Conservation (phyloP, 805 yeast species). For the Candida maltosa region DNA sequence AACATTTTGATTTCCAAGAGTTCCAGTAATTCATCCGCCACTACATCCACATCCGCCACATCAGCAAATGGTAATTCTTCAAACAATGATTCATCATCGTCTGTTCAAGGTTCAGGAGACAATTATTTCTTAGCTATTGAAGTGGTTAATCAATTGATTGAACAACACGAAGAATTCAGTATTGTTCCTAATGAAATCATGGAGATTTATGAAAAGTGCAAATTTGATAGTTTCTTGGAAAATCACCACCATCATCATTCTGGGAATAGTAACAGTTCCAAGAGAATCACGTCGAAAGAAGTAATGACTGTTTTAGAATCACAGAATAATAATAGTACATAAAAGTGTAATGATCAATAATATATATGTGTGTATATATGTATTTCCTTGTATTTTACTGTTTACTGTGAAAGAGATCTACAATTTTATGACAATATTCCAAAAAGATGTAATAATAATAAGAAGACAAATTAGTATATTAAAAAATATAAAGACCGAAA, state of each 20-base stretch:
- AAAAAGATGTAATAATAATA: no score
- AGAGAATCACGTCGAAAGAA: no score
- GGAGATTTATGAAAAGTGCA: slow-evolving; percentile 46
- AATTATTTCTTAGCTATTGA: slow-evolving; percentile 87
- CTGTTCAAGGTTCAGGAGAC: slow-evolving; percentile 57
- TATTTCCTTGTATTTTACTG: neutral
- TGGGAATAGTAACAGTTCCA: no score
- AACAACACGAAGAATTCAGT: slow-evolving; percentile 74
- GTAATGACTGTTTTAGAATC: slow-evolving; percentile 9
- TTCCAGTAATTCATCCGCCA: no score
- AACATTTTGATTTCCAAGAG: slow-evolving; percentile 70
- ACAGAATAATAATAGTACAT: neutral
- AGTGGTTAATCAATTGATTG: slow-evolving; percentile 79
- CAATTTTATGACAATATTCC: no score
- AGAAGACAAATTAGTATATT: no score
- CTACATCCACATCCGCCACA: no score
- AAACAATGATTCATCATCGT: slow-evolving; percentile 6
- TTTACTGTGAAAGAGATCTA: no score
- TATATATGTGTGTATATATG: neutral
- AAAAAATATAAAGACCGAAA: no score
- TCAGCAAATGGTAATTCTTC: no score
- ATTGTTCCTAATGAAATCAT: slow-evolving; percentile 68
- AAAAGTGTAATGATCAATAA: neutral
- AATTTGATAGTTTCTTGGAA: no score
- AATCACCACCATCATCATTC: no score